Base-by-base conservation (phyloP, 257 asterid genomes). In the Nyctanthes arbortristis region DNA sequence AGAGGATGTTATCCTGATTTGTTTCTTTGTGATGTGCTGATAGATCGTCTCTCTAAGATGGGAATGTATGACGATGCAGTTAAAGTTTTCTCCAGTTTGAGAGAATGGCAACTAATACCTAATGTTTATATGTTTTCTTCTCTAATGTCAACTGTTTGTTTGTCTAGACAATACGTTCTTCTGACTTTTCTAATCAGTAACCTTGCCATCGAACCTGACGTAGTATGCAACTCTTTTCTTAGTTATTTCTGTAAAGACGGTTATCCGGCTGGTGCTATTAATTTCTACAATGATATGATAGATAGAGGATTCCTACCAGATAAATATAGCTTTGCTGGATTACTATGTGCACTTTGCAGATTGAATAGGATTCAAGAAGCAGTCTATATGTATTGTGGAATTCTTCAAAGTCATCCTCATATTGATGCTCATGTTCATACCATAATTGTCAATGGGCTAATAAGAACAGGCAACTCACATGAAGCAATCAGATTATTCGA, bases 91-190 rank as follows among this genome's bases (percentile, higher is more conserved):
- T 77, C 71, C 56, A 75, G 81, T 73, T 75, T 88, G 81, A 83
- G 74, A 63, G 80, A 88, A 67, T 78, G 72, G 28, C 79, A 74
- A 55, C 62, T 90, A 54, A 68, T 66, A 18, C 96, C 96, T 2
- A 95, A 90, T 78, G 84, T 82, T 68, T 90, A 84, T 65, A 88
- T 96, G 16, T 82, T 74, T 63, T 84, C 87, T 34, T 86, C 96
- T 65, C 76, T 90, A 22, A 79, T 90, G 30, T 78, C 86, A 12
- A 66, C 84, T n/a, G 39, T 86, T 29, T 84, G 93, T 76, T 75
- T 82, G 63, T 90, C 91, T 20, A 58, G 78, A 57, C 80, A 88
- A 33, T 88, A 79, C 20, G 76, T 75, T 57, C 87, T 79, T 71
- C 84, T 90, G 36, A 93, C 96, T 68, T 28, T 80, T 31, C 73